Evolutionary conservation across 2,329 filamentous ascomycete genomes (phyloP).

Genomic region (Trichoderma sp.): DNA sequence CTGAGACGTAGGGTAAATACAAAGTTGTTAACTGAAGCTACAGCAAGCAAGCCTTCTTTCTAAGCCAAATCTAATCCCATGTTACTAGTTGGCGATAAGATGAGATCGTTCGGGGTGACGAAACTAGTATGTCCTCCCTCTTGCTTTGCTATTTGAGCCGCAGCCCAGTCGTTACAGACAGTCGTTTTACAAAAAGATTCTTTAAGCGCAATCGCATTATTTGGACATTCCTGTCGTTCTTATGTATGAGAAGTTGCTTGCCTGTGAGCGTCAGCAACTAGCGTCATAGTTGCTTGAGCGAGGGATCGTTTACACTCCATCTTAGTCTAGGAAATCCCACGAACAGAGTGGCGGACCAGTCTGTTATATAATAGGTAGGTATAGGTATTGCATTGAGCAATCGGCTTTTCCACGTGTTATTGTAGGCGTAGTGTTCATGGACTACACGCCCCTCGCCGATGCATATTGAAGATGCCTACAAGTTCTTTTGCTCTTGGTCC

Average conservation of each 20-base stretch:
- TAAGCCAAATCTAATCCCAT: too few species aligned
- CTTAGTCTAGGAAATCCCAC: background rate
- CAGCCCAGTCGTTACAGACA: too few species aligned
- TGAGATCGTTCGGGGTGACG: too few species aligned
- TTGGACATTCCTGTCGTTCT: background rate
- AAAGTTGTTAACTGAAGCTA: background rate
- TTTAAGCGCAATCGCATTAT: background rate
- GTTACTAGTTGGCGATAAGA: background rate
- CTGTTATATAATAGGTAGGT: background rate
- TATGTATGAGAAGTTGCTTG: background rate
- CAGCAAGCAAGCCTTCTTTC: too few species aligned
- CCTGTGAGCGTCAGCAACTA: background rate
- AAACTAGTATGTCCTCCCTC: too few species aligned
- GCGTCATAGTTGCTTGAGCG: background rate
- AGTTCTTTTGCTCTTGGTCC: background rate
- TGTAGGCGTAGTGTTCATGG: background rate
- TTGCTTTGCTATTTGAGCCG: too few species aligned
- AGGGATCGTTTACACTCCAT: background rate
- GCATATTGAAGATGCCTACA: background rate
- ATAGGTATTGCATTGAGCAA: background rate
- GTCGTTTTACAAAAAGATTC: too few species aligned
- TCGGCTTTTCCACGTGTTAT: background rate
- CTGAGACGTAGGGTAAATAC: background rate
- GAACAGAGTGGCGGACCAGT: background rate
- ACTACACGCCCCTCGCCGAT: background rate